Base-by-base conservation (phyloP, 1,139 yeast genomes). In the Candida mesenterica region DNA sequence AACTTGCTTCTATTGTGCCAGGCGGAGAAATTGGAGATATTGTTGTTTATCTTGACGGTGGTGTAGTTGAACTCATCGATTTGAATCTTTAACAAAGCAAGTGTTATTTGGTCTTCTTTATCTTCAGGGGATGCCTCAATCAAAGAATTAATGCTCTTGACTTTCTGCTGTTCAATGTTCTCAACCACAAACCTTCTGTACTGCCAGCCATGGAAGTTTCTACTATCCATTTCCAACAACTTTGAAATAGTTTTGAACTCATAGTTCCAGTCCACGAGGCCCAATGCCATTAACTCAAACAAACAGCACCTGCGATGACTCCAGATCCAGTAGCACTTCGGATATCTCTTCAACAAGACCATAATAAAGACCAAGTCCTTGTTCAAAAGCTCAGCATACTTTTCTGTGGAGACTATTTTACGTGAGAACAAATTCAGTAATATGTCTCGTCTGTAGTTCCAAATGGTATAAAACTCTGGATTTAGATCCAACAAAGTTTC, bases 321-420 rank as follows among this genome's bases (percentile, higher is more conserved):
- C 97, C 97, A 92, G 14, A 92, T 82, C 96, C 97, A 90, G 56
- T 92, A 92, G 25, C 90, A 86, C 56, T 92, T 92, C 2, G 99
- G 98, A 46, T 62, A 82, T 39, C 71, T 60, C 40, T 75, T 76
- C 49, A 92, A 62, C 45, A 79, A 73, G 1, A 61, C 59, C 65
- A 83, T 68, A 1, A 81, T 70, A 50, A 87, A 77, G 24, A 62
- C 52, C 34, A 92, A 65, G 48, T 92, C 98, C 3, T 65, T 59
- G 5, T 66, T 67, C 44, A 90, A 66, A 17, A 73, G 53, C 7
- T 57, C 54, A 4, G 30, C 37, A 25, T 42, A 48, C 13, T 31
- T 29, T 40, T 61, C 65, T 8, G 45, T 40, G 7, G 59, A 30
- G 2, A 40, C 40, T 1, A 31, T 18, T 16, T 48, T 41, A 33